Conservation (phyloP, 257 asterid genomes). For the Asclepias syriaca region DNA sequence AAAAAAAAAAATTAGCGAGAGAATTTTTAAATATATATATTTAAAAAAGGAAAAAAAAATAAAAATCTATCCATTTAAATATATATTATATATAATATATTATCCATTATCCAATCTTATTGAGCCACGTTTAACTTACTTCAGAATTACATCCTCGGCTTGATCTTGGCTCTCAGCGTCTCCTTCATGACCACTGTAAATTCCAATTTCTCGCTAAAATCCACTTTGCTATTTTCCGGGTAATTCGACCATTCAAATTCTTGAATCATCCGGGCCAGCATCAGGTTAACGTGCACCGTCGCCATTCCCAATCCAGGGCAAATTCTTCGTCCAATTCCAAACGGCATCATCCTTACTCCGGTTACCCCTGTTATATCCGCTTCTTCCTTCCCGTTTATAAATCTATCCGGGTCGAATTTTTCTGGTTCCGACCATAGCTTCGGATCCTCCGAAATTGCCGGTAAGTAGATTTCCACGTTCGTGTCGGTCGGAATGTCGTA, state of each 20-base stretch:
- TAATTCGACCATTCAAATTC: slow-evolving; percentile 76
- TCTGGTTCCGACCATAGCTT: slow-evolving; percentile 64
- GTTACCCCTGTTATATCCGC: slow-evolving; percentile 80
- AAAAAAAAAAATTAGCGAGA: neutral
- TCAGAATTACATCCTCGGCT: slow-evolving; percentile 34
- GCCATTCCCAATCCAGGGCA: slow-evolving; percentile 94
- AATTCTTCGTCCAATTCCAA: slow-evolving; percentile 83
- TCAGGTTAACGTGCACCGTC: slow-evolving; percentile 57
- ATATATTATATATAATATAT: too few species aligned
- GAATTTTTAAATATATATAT: neutral
- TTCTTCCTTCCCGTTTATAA: slow-evolving; percentile 51
- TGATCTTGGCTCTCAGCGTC: slow-evolving; percentile 57
- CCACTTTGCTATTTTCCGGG: slow-evolving; percentile 61
- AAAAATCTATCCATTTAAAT: too few species aligned
- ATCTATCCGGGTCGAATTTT: slow-evolving; percentile 81
- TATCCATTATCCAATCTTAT: neutral
- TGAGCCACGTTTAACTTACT: neutral
- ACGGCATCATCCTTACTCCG: slow-evolving; percentile 79
- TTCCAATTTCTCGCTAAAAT: slow-evolving; percentile 65
- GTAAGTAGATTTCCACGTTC: slow-evolving; percentile 54
- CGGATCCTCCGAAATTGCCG: slow-evolving; percentile 74
- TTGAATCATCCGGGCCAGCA: slow-evolving; percentile 87
- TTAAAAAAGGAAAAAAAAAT: too few species aligned
- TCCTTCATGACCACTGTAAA: slow-evolving; percentile 88
- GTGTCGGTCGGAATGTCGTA: slow-evolving; percentile 68